These are phyloP conservation scores for Phytopythium chamaehyphon DNA, from an alignment of 352 stramenopile genomes.

Conservation along the genomic window DNA sequence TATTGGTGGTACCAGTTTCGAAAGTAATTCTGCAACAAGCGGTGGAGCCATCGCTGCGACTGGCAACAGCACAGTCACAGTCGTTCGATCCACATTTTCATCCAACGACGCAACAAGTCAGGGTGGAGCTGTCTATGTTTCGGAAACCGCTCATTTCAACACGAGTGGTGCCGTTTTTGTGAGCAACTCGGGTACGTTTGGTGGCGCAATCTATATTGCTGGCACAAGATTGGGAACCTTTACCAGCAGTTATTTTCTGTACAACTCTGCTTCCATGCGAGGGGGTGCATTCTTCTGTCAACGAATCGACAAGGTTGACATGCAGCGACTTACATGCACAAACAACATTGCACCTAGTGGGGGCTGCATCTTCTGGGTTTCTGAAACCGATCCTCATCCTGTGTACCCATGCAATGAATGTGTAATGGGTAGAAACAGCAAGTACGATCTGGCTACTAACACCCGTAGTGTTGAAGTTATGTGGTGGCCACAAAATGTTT, in stretches of 20 bases:
- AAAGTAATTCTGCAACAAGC: constrained; percentile 28
- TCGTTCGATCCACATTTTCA: constrained; percentile 13
- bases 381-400: constrained; percentile 13
- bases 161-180: constrained; percentile 14
- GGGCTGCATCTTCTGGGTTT: constrained; percentile 65
- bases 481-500: constrained; percentile 55
- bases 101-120: constrained; percentile 16
- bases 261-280: constrained; percentile 31
- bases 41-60: constrained; percentile 22
- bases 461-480: constrained; percentile 41
- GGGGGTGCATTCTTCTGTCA: constrained; percentile 52
- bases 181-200: constrained; percentile 25
- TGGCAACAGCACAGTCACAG: constrained; percentile 8
- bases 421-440: constrained; percentile 31
- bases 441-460: constrained; percentile 63
- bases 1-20: constrained; percentile 16
- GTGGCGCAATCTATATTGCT: constrained; percentile 37
- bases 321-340: constrained; percentile 20
- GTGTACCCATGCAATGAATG: constrained; percentile 35
- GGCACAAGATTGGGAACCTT: constrained; percentile 12
- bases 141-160: constrained; percentile 17
- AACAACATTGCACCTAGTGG: constrained; percentile 44
- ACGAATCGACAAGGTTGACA: constrained; percentile 17
- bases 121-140: constrained; percentile 34
- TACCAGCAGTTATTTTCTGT: constrained; percentile 13